Conservation (phyloP, 306 rosid species). For the Pueraria montana region DNA sequence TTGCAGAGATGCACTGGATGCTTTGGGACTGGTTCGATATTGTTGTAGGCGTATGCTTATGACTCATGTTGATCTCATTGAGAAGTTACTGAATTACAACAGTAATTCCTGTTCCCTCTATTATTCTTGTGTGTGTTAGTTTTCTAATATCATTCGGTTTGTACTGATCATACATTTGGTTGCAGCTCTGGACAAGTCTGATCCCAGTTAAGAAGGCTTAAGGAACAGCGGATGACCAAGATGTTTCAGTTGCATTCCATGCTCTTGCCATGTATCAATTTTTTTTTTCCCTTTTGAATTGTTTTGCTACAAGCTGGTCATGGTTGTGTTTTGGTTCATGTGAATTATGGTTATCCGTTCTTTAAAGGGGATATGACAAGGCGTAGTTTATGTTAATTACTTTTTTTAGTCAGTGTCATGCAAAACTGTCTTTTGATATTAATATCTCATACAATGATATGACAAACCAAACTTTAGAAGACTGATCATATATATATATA, state of each 20-base stretch:
- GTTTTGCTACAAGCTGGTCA: slow-evolving; percentile 30
- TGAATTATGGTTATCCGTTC: slow-evolving; percentile 1
- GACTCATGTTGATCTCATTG: slow-evolving; percentile 98
- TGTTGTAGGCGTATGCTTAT: slow-evolving; percentile 97
- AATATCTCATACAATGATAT: not conserved
- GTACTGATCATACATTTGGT: slow-evolving; percentile 19
- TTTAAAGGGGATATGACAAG: not conserved
- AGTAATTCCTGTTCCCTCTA: slow-evolving; percentile 56
- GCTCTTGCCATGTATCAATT: not conserved
- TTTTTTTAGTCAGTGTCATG: not conserved
- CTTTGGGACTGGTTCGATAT: slow-evolving; percentile 88
- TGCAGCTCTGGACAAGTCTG: slow-evolving; percentile 83
- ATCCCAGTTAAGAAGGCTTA: slow-evolving; percentile 55
- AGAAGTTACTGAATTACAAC: slow-evolving; percentile 96
- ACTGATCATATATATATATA: no score
- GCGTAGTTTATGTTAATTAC: slow-evolving; percentile 1
- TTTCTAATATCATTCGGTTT: slow-evolving; percentile 13
- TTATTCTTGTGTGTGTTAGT: not conserved
- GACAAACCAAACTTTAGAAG: not conserved
- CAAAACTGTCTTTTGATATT: slow-evolving; percentile 21
- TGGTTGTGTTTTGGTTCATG: not conserved
- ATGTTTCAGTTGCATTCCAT: slow-evolving; percentile 34
- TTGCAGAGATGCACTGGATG: slow-evolving; percentile 93
- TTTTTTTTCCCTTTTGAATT: slow-evolving; percentile 4
- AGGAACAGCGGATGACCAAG: slow-evolving; percentile 19